Percentiles rank a stretch among this genome's conserved stretches.
These are phyloP conservation scores for Strombidium stylifer DNA, from an alignment of 73 alveolate species.

Conservation along the genomic window DNA sequence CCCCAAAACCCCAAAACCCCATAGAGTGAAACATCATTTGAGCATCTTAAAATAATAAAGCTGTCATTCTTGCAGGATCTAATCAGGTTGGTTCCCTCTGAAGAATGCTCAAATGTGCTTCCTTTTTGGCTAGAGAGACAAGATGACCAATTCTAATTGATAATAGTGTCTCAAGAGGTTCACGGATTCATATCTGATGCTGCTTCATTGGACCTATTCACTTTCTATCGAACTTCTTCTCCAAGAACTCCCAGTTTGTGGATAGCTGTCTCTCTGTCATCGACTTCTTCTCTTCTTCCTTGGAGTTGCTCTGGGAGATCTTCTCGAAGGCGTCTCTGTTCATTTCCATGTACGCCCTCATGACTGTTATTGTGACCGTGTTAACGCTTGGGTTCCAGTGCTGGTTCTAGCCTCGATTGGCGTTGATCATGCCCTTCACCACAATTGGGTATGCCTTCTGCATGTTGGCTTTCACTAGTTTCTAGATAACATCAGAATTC, in stretches of 20 bases:
- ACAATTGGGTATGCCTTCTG: conserved; percentile 11
- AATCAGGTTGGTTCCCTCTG: too few species aligned
- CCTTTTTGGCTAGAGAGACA: too few species aligned
- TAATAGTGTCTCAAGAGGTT: too few species aligned
- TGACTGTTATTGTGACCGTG: conserved; percentile 67
- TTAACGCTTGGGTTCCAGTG: conserved; percentile 60
- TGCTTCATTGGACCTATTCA: too few species aligned
- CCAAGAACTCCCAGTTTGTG: conserved; percentile 15
- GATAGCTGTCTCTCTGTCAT: conserved; percentile 5
- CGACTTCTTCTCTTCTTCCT: conserved; percentile 18
- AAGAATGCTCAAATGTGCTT: too few species aligned
- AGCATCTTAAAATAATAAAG: too few species aligned
- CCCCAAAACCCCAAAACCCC: too few species aligned
- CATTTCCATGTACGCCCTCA: conserved; percentile 68
- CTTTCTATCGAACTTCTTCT: conserved; percentile 2
- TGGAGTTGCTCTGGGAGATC: neutral
- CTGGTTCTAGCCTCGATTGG: neutral
- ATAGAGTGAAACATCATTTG: too few species aligned
- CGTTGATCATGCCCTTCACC: conserved; percentile 3
- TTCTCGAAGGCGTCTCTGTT: conserved; percentile 62
- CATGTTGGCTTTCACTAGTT: conserved; percentile 6
- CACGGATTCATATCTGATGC: too few species aligned
- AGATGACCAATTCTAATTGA: too few species aligned
- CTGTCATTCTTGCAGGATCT: too few species aligned
- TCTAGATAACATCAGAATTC: conserved; percentile 14